Evolutionary conservation across 805 yeast genomes (phyloP), one percentile per base, ranked within the genome.

Genomic region (Cyberlindnera amylophila): DNA sequence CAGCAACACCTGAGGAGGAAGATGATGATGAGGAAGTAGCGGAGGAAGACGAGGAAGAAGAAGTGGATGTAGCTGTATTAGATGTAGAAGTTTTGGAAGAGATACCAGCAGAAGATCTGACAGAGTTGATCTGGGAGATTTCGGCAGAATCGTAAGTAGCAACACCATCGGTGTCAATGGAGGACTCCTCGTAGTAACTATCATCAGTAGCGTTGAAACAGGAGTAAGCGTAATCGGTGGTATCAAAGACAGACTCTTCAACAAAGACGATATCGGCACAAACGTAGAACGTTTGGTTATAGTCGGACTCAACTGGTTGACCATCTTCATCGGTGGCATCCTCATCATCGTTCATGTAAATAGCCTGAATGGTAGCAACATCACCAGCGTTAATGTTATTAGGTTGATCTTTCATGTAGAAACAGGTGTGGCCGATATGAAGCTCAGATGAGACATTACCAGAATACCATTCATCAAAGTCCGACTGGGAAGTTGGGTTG

Each of bases 391-490:
- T 55, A 45, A 69, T 55, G 29, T 49, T 40, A 15, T 65, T 59
- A 36, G 72, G 70, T 45, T 53, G 65, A 40, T 70, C 72, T 39
- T 74, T 74, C 57, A 69, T 49, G 53, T 63, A 63, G 64, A 63
- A 70, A 59, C 76, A 71, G 35, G 71, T 64, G 57, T 71, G 76
- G 26, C 75, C 76, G 31, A 66, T 64, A 51, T 63, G 67, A 36
- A 70, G 51, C 47, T 67, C 67, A 38, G 57, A 58, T 38, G 71
- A 54, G 40, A 67, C 64, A 42, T 67, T 67, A 41, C 69, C 70
- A 26, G 39, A 41, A 41, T 67, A 66, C 63, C 65, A 64, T 37
- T 61, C 66, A 23, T 64, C 63, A 47, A 71, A 71, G 42, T 70
- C 72, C 36, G 57, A 58, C 50, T 68, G 65, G 6, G 63, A 43